A percentile compares a stretch with the other conserved stretches of the same genome.
These are phyloP conservation scores for Tulasnella sp. DNA, from an alignment of 768 basidiomycete species.

Conservation along the genomic window DNA sequence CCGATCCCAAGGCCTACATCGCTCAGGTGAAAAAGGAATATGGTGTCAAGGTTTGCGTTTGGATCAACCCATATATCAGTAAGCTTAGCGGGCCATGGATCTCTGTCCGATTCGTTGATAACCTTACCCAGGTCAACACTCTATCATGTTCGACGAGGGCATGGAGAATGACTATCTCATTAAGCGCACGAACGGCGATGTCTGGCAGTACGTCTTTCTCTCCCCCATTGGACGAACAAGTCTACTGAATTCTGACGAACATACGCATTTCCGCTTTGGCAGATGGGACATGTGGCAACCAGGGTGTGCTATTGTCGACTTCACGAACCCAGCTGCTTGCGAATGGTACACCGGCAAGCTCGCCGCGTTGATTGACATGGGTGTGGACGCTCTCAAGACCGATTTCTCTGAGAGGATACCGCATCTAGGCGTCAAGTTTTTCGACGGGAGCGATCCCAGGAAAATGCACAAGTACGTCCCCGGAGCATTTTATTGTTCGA, in stretches of 20 bases:
- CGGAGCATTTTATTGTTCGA: too few species aligned
- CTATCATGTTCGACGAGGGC: constrained; percentile 59
- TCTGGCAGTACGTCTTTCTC: constrained; percentile 28
- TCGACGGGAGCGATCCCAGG: constrained; percentile 58
- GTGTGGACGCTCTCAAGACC: constrained; percentile 48
- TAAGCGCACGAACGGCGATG: constrained; percentile 50
- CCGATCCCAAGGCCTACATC: constrained; percentile 52
- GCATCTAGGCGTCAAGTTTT: constrained; percentile 48
- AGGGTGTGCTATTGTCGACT: constrained; percentile 40
- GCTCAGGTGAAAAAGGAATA: constrained; percentile 34
- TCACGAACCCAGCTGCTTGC: constrained; percentile 47
- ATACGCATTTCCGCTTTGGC: neutral
- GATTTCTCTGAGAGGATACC: constrained; percentile 74
- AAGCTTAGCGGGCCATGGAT: neutral
- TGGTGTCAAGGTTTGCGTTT: constrained; percentile 61
- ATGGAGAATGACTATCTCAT: constrained; percentile 56
- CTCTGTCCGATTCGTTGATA: too few species aligned
- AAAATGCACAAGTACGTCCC: constrained; percentile 48
- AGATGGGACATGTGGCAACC: constrained; percentile 59
- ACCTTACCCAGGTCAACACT: constrained; percentile 29
- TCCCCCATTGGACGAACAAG: too few species aligned
- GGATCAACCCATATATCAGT: constrained; percentile 38
- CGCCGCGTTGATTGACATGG: constrained; percentile 38
- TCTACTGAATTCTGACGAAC: neutral
- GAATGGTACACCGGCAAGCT: constrained; percentile 47